Conservation (phyloP, 1,284 basidiomycete species). For the Afroboletus lepidellus region DNA sequence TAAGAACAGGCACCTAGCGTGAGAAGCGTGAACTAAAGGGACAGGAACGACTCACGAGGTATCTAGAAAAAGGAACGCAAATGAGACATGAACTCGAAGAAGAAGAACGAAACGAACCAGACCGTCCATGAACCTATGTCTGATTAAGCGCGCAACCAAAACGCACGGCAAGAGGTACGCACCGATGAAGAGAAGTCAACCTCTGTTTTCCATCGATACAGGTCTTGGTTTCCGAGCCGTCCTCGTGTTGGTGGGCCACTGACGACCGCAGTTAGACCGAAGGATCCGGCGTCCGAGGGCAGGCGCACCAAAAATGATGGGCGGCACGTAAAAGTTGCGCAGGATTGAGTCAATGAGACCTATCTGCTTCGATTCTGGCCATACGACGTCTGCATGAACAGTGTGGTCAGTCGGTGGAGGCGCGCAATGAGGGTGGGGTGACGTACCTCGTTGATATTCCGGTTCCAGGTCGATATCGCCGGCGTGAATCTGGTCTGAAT, state of each 20-base stretch:
- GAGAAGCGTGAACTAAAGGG: not conserved
- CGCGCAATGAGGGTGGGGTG: not conserved
- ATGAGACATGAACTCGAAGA: slow-evolving; percentile 7
- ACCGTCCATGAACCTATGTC: slow-evolving; percentile 67
- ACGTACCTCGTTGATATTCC: slow-evolving; percentile 70
- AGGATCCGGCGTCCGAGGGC: no score
- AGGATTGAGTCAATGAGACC: slow-evolving; percentile 70
- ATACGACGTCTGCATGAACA: slow-evolving; percentile 57
- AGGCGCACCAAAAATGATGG: slow-evolving; percentile 63
- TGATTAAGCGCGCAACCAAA: slow-evolving; percentile 7
- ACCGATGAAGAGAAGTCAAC: slow-evolving; percentile 69
- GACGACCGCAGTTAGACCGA: not conserved
- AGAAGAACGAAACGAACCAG: slow-evolving; percentile 42
- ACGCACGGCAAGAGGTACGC: slow-evolving; percentile 16
- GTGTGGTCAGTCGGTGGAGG: not conserved
- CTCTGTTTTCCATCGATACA: slow-evolving; percentile 81
- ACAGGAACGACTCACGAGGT: slow-evolving; percentile 41
- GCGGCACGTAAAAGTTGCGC: slow-evolving; percentile 73
- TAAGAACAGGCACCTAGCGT: slow-evolving; percentile 13
- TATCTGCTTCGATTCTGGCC: slow-evolving; percentile 66
- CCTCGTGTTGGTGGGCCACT: slow-evolving; percentile 41
- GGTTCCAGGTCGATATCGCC: slow-evolving; percentile 66
- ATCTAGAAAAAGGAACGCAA: slow-evolving; percentile 35
- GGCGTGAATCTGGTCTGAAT: slow-evolving; percentile 57
- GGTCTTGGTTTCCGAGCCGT: slow-evolving; percentile 60